Base-by-base conservation (phyloP, 1,284 basidiomycete genomes). In the Cutaneotrichosporon sp. region DNA sequence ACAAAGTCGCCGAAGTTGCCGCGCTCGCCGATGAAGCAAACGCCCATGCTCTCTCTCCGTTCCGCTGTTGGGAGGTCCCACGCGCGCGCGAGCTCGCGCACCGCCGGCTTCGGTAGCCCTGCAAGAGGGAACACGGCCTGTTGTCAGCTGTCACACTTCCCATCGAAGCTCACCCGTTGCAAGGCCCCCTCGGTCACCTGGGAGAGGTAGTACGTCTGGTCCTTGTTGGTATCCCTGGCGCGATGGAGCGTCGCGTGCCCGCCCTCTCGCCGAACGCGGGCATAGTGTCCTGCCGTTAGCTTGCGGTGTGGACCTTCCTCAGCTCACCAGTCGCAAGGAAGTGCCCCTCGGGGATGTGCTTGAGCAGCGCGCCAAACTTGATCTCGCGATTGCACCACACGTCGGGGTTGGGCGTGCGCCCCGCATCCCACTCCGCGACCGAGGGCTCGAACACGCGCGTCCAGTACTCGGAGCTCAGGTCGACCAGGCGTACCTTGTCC, bases 21-120 rank as follows among this genome's bases (percentile, higher is more conserved):
- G 69, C 88, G 86, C 78, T 94, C 86, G 14, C 95, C 95, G 9
- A 98, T 88, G 69, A 98, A 98, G 74, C 95, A 98, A n/a, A 98
- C 85, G 0, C 95, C 95, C 89, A 97, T 95, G 76, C 91, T 94
- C 75, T 99, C 95, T 24, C 83, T 83, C 58, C 92, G 84, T 2
- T 85, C 82, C 1, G 92, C 91, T 0, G 90, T 97, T 2, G 89
- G 88, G 11, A 99, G 80, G 0, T 76, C 79, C 75, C 85, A 86
- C 45, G 85, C 76, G 5, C 79, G 78, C 0, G 95, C 95, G n/a
- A 97, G 80, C 60, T 84, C 82, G n/a, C 92, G 84, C 0, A 97
- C 91, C 64, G 89, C 81, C 3, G 67, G 61, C 77, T 97, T 97
- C 3, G 78, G 82, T 6, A 89, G 74, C 14, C 83, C 74, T 1